phyloP scores from a whole-genome alignment of 805 yeast genomes.

The Metschnikowia proteae region DNA sequence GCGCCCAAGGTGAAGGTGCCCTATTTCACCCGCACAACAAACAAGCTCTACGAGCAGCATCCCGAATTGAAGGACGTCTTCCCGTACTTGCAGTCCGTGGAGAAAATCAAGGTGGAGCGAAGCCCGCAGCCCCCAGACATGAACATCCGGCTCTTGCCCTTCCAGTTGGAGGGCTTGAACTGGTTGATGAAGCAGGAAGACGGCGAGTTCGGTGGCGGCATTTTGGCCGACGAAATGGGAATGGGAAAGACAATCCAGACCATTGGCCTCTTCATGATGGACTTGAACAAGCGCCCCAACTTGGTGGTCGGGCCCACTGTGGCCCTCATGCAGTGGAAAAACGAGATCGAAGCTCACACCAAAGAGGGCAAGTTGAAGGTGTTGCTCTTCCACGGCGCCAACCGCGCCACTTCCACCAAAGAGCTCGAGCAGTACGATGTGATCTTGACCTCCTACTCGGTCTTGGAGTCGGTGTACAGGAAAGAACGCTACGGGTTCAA shows the following conservation, averaged over 20 bases:
- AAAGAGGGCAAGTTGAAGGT: constrained; percentile 59
- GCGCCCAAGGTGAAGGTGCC: constrained; percentile 57
- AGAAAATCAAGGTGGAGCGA: constrained; percentile 46
- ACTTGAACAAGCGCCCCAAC: constrained; percentile 64
- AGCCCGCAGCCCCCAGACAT: constrained; percentile 78
- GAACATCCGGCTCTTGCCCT: constrained; percentile 73
- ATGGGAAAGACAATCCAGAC: constrained; percentile 99
- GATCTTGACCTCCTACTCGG: constrained; percentile 87
- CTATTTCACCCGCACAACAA: constrained; percentile 66
- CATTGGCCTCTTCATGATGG: constrained; percentile 77
- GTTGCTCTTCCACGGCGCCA: constrained; percentile 81
- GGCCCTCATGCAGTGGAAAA: constrained; percentile 97
- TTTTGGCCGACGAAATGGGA: constrained; percentile 98
- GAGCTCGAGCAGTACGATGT: constrained; percentile 70
- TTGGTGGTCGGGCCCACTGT: constrained; percentile 97
- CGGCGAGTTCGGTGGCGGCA: constrained; percentile 78
- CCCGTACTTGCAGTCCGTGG: constrained; percentile 51
- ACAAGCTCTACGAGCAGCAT: constrained; percentile 65
- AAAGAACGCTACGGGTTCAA: constrained; percentile 81
- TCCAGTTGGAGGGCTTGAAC: constrained; percentile 87
- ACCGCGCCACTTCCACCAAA: constrained; percentile 54
- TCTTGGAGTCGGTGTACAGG: constrained; percentile 80
- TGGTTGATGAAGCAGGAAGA: constrained; percentile 88
- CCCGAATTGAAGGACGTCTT: constrained; percentile 76
- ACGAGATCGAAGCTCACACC: constrained; percentile 85